A percentile compares a stretch with the other conserved stretches of the same genome.
Conservation (phyloP, 2,329 filamentous ascomycete species). For the Coniochaeta prunicola region DNA sequence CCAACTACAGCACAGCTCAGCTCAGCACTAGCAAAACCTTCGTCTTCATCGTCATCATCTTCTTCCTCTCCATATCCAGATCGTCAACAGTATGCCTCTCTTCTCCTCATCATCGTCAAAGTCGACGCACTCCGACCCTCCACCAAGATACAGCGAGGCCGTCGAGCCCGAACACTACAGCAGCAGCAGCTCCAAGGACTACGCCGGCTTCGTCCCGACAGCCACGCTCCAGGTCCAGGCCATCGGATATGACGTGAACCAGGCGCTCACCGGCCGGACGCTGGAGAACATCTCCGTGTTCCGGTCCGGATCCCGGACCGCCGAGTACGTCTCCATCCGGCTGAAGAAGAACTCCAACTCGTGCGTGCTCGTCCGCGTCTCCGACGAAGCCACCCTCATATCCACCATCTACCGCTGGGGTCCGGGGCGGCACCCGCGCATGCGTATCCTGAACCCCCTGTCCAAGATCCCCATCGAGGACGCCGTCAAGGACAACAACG, state of each 20-base stretch:
- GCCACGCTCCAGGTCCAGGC: constrained; percentile 10
- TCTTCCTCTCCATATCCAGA: neutral
- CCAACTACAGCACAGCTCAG: neutral
- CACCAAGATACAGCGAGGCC: neutral
- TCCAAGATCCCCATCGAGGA: neutral
- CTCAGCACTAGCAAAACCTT: neutral
- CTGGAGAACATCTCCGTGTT: neutral
- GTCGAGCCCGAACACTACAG: neutral
- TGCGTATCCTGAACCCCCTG: neutral
- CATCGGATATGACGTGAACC: neutral
- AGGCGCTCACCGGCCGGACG: neutral
- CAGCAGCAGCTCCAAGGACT: constrained; percentile 14
- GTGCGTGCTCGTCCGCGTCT: neutral
- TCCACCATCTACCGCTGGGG: neutral
- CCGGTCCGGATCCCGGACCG: neutral
- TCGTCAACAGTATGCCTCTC: neutral
- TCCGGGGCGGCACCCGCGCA: neutral
- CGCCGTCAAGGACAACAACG: neutral
- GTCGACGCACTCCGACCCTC: neutral
- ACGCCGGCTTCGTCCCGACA: constrained; percentile 14
- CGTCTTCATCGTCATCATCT: neutral
- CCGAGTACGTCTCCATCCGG: neutral
- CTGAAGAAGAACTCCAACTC: neutral
- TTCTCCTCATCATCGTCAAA: neutral
- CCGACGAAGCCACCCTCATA: neutral